Evolutionary conservation across 805 yeast genomes (phyloP).

Genomic region (Saitoella complicata): DNA sequence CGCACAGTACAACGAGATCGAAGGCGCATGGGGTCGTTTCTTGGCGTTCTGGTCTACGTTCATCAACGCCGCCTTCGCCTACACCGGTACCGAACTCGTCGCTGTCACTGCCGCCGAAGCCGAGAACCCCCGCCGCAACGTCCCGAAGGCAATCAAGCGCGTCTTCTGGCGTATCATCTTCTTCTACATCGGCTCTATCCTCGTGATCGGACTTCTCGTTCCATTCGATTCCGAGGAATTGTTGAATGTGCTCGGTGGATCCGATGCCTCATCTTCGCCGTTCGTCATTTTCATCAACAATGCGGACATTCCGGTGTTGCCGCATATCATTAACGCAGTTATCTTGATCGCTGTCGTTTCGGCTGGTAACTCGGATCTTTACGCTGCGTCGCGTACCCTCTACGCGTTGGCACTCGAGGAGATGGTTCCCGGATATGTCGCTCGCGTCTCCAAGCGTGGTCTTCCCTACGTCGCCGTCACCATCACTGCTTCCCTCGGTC

Average conservation of each 20-base stretch:
- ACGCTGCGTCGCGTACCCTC: slow-evolving; percentile 53
- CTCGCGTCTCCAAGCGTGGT: slow-evolving; percentile 27
- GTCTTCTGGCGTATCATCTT: slow-evolving; percentile 67
- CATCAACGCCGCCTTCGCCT: slow-evolving; percentile 63
- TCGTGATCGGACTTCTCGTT: slow-evolving; percentile 48
- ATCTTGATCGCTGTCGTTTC: slow-evolving; percentile 53
- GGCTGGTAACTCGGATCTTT: slow-evolving; percentile 62
- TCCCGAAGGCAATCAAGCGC: slow-evolving; percentile 64
- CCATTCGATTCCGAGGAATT: slow-evolving; percentile 41
- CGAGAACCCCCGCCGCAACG: slow-evolving; percentile 44
- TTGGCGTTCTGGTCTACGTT: slow-evolving; percentile 58
- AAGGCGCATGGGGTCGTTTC: slow-evolving; percentile 21
- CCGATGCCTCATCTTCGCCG: slow-evolving; percentile 54
- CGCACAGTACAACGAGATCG: slow-evolving; percentile 9
- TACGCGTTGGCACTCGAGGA: slow-evolving; percentile 35
- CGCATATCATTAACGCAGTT: slow-evolving; percentile 58
- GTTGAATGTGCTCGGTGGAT: slow-evolving; percentile 30
- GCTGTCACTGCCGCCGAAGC: slow-evolving; percentile 71
- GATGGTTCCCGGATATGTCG: too few relatives aligned
- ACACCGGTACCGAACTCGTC: slow-evolving; percentile 60
- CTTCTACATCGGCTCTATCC: slow-evolving; percentile 48
- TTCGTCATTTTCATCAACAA: slow-evolving; percentile 54
- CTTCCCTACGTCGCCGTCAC: slow-evolving; percentile 58
- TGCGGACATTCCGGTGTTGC: slow-evolving; percentile 51
- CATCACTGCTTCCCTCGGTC: slow-evolving; percentile 32